phyloP scores from a whole-genome alignment of 768 basidiomycete species.

The Lentinula aciculospora region DNA sequence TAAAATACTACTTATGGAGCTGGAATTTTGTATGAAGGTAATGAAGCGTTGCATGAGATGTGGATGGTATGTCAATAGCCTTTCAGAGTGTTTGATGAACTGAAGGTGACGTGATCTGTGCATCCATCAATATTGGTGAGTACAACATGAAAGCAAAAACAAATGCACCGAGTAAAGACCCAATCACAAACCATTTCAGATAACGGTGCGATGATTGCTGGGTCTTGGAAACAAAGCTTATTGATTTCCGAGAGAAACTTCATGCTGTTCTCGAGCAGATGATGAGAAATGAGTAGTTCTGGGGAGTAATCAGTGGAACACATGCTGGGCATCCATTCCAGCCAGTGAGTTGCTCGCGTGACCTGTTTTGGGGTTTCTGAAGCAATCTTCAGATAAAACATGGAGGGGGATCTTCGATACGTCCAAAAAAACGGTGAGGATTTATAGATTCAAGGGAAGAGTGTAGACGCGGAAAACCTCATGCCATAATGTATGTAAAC shows the following conservation, averaged over 20 bases:
- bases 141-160: neutral
- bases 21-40: neutral
- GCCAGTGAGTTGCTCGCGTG: constrained; percentile 5
- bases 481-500: neutral
- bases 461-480: neutral
- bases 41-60: neutral
- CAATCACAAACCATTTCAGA: constrained; percentile 1
- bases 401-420: neutral
- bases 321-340: neutral
- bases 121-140: neutral
- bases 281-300: neutral
- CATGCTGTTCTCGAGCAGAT: constrained; percentile 1
- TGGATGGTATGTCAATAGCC: neutral
- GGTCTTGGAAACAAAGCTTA: neutral
- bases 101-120: neutral
- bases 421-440: neutral
- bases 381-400: constrained; percentile 2
- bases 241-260: neutral
- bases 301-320: neutral
- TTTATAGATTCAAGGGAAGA: neutral
- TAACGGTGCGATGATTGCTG: neutral
- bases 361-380: neutral
- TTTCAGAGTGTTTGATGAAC: neutral
- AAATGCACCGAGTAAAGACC: neutral
- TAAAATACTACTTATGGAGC: neutral